Evolutionary conservation across 2,329 filamentous ascomycete genomes (phyloP).

Genomic region (Chaetomium sp.): DNA sequence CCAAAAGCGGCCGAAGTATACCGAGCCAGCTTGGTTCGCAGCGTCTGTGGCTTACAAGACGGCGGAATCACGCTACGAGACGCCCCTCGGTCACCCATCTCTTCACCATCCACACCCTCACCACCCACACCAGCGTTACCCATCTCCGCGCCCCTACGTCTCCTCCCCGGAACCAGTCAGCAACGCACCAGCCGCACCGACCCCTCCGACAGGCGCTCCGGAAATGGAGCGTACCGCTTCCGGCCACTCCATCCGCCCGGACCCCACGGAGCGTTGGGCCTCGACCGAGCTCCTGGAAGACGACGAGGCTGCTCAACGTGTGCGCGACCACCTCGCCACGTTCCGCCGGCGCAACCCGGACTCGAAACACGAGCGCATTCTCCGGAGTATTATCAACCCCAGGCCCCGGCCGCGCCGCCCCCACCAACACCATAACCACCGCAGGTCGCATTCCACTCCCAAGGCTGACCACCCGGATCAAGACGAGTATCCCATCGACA

Average conservation of each 20-base stretch:
- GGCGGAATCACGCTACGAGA: conserved; percentile 2
- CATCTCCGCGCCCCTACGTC: conserved; percentile 2
- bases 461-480: conserved; percentile 22
- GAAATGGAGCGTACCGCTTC: conserved; percentile 45
- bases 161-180: conserved; percentile 9
- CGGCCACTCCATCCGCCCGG: conserved; percentile 42
- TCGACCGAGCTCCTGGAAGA: conserved; percentile 39
- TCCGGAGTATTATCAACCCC: conserved; percentile 51
- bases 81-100: conserved; percentile 6
- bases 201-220: background rate
- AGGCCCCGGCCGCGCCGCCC: conserved; percentile 22
- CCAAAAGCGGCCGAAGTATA: conserved; percentile 18
- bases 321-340: conserved; percentile 40
- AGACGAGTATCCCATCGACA: conserved; percentile 44
- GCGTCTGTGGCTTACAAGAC: conserved; percentile 16
- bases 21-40: conserved; percentile 9
- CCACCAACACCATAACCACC: background rate
- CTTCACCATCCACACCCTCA: conserved; percentile 17
- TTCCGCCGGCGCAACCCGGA: conserved; percentile 40
- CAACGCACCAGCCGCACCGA: conserved; percentile 3
- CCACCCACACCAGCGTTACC: conserved; percentile 4
- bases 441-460: background rate
- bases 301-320: conserved; percentile 41
- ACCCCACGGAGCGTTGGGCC: conserved; percentile 31
- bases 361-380: conserved; percentile 50